phyloP scores from a whole-genome alignment of 805 yeast genomes.

The Candida boleticola region DNA sequence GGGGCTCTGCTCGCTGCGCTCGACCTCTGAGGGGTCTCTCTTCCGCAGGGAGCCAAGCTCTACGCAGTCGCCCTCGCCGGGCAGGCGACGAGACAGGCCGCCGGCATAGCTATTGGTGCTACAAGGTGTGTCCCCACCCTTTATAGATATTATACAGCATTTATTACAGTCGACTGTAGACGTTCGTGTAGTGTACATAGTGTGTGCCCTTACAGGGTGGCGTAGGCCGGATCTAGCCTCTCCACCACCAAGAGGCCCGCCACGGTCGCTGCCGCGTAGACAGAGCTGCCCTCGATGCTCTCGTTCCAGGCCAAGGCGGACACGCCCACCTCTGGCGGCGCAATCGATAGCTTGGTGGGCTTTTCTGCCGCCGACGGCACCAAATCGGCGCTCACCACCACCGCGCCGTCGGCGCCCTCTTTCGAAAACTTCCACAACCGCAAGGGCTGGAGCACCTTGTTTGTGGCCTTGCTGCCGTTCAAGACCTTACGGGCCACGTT shows the following conservation, averaged over 20 bases:
- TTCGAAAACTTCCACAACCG: slow-evolving; percentile 28
- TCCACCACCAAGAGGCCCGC: slow-evolving; percentile 52
- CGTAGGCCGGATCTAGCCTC: slow-evolving; percentile 19
- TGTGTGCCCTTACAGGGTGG: too few species aligned
- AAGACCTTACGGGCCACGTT: slow-evolving; percentile 39
- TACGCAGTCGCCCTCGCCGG: background rate
- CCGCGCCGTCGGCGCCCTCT: slow-evolving; percentile 2
- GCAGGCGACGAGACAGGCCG: too few species aligned
- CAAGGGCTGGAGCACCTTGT: slow-evolving; percentile 42
- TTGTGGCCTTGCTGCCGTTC: slow-evolving; percentile 30
- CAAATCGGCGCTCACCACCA: slow-evolving; percentile 20
- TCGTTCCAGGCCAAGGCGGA: slow-evolving; percentile 61
- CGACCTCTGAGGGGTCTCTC: background rate
- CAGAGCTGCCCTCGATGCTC: slow-evolving; percentile 35
- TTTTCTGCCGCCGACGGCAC: slow-evolving; percentile 28
- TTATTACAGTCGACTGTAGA: background rate
- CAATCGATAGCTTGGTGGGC: slow-evolving; percentile 28
- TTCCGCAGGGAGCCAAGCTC: background rate
- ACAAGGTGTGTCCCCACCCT: too few species aligned
- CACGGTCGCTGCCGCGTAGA: slow-evolving; percentile 53
- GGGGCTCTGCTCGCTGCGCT: background rate
- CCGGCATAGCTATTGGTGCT: too few species aligned
- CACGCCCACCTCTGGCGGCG: slow-evolving; percentile 51
- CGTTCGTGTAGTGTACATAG: too few species aligned
- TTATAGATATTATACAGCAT: background rate